phyloP scores from a whole-genome alignment of 805 yeast genomes.

The Jamesozyma jinghongensis region DNA sequence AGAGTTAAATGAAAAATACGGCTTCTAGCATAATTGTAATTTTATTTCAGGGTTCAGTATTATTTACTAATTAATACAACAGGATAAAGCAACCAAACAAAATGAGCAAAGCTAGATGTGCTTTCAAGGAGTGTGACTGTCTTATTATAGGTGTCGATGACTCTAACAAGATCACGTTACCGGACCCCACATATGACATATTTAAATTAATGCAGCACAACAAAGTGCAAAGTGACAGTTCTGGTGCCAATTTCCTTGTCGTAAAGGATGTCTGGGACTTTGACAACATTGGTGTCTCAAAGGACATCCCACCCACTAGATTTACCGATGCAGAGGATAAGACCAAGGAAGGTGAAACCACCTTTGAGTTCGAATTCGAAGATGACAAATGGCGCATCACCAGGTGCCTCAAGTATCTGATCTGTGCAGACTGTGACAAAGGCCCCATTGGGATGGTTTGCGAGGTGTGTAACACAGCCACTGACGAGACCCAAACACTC shows the following conservation, averaged over 20 bases:
- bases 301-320: constrained; percentile 22
- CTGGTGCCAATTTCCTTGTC: constrained; percentile 30
- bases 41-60: too few species aligned
- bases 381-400: constrained; percentile 19
- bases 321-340: constrained; percentile 1
- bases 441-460: constrained; percentile 65
- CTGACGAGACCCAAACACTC: constrained; percentile 18
- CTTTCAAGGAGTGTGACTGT: constrained; percentile 19
- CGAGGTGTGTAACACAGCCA: constrained; percentile 28
- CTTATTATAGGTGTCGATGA: constrained; percentile 12
- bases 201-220: constrained; percentile 15
- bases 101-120: constrained; percentile 20
- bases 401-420: constrained; percentile 43
- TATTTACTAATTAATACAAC: too few species aligned
- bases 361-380: constrained; percentile 14
- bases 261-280: constrained; percentile 66
- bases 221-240: neutral
- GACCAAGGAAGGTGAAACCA: constrained; percentile 13
- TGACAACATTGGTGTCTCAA: constrained; percentile 70
- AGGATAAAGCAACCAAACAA: too few species aligned
- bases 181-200: constrained; percentile 8
- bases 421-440: constrained; percentile 69
- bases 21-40: too few species aligned
- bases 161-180: constrained; percentile 5
- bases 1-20: too few species aligned